Conservation (phyloP, 495 filamentous ascomycete species). For the Endocarpon pusillum region DNA sequence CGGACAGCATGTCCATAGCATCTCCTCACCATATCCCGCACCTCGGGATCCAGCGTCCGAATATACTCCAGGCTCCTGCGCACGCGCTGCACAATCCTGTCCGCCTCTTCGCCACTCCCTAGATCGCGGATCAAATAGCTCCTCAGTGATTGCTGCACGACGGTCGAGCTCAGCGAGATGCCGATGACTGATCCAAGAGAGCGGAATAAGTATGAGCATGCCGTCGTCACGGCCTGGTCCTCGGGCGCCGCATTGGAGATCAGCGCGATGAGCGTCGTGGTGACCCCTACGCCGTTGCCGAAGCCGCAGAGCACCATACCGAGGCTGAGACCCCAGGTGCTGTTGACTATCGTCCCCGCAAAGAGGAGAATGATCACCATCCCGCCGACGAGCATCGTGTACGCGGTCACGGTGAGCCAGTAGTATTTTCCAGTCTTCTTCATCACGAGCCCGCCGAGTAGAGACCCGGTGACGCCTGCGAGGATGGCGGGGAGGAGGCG, state of each 20-base stretch:
- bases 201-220: slow-evolving; percentile 76
- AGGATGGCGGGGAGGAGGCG: slow-evolving; percentile 51
- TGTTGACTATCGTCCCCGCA: slow-evolving; percentile 33
- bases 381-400: slow-evolving; percentile 34
- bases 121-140: slow-evolving; percentile 35
- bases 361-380: slow-evolving; percentile 38
- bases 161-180: slow-evolving; percentile 49
- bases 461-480: slow-evolving; percentile 44
- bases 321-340: slow-evolving; percentile 30
- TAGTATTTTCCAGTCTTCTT: slow-evolving; percentile 63
- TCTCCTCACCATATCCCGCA: slow-evolving; percentile 42
- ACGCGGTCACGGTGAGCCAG: slow-evolving; percentile 47
- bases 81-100: slow-evolving; percentile 53
- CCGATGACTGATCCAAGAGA: slow-evolving; percentile 65
- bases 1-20: slow-evolving; percentile 46
- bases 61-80: slow-evolving; percentile 60
- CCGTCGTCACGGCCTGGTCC: slow-evolving; percentile 67
- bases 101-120: slow-evolving; percentile 39
- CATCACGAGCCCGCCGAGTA: slow-evolving; percentile 57
- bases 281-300: slow-evolving; percentile 51
- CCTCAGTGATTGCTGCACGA: slow-evolving; percentile 56
- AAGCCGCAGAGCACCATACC: slow-evolving; percentile 40
- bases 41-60: slow-evolving; percentile 41
- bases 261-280: slow-evolving; percentile 46
- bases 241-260: slow-evolving; percentile 50